A percentile compares a stretch with the other conserved stretches of the same genome.
phyloP scores from a whole-genome alignment of 225 moss, liverwort and hornwort species.

The Thuidium tamariscinum region DNA sequence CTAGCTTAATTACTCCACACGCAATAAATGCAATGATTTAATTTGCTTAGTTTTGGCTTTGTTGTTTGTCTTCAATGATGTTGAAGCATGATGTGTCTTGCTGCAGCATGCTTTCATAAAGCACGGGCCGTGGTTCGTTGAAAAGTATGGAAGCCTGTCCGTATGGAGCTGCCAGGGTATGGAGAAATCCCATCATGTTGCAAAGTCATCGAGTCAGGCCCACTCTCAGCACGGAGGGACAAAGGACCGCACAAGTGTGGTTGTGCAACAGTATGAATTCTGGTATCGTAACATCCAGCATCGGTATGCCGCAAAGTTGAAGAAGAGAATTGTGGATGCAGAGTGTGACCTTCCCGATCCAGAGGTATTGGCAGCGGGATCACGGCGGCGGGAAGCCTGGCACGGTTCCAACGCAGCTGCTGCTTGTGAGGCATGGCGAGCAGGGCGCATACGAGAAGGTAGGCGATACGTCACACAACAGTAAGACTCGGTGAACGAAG shows the following conservation, averaged over 20 bases:
- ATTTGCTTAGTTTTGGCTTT: background rate
- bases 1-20: no score
- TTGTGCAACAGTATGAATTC: background rate
- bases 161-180: background rate
- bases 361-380: background rate
- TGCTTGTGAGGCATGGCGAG: background rate
- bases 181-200: background rate
- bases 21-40: no score
- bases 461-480: background rate
- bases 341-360: background rate
- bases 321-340: background rate
- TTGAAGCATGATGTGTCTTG: background rate
- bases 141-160: background rate
- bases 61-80: rapidly evolving
- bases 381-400: background rate
- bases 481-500: background rate
- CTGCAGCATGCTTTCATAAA: background rate
- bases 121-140: background rate
- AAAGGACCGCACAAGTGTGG: background rate
- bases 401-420: background rate
- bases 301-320: background rate
- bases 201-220: background rate
- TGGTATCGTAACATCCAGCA: background rate
- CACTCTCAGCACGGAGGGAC: background rate
- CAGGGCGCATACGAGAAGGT: background rate